A percentile compares a stretch with the other conserved stretches of the same genome.
These are phyloP conservation scores for Maudiozyma pseudohumilis DNA, from an alignment of 805 yeast species.

Conservation along the genomic window DNA sequence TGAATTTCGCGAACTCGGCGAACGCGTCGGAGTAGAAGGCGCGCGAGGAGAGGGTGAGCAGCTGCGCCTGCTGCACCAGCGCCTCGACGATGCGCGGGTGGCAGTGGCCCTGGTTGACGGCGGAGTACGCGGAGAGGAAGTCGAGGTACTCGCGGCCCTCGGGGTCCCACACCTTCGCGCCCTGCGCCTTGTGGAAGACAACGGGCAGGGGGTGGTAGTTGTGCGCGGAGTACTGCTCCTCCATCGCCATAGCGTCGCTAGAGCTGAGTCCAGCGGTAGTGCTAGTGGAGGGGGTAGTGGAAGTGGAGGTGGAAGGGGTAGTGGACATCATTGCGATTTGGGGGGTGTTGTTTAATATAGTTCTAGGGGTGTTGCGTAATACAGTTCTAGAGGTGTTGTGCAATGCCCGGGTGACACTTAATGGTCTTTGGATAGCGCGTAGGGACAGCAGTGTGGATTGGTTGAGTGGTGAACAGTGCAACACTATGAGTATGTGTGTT, in stretches of 20 bases:
- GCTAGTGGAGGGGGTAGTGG: too few relatives aligned
- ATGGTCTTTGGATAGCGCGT: too few relatives aligned
- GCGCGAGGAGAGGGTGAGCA: constrained; percentile 77
- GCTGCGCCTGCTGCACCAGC: constrained; percentile 75
- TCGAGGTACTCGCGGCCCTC: constrained; percentile 92
- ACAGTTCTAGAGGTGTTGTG: too few relatives aligned
- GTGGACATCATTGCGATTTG: too few relatives aligned
- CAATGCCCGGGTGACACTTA: too few relatives aligned
- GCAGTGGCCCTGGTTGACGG: constrained; percentile 97
- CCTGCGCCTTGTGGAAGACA: constrained; percentile 75
- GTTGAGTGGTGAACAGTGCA: too few relatives aligned
- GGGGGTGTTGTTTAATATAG: too few relatives aligned
- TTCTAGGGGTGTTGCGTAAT: too few relatives aligned
- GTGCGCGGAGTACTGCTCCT: constrained; percentile 81
- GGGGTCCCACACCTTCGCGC: constrained; percentile 97
- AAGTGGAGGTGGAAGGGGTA: too few relatives aligned
- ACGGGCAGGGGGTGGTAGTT: constrained; percentile 96
- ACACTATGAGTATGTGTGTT: too few relatives aligned
- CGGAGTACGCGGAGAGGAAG: constrained; percentile 89
- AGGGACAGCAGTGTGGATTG: too few relatives aligned
- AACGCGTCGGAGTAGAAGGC: constrained; percentile 88
- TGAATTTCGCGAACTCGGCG: constrained; percentile 76
- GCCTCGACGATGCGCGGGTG: constrained; percentile 88
- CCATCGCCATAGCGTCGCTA: constrained; percentile 53
- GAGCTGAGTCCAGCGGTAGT: too few relatives aligned